Conservation (phyloP, 805 yeast species). For the Saccharomycopsis capsularis region DNA sequence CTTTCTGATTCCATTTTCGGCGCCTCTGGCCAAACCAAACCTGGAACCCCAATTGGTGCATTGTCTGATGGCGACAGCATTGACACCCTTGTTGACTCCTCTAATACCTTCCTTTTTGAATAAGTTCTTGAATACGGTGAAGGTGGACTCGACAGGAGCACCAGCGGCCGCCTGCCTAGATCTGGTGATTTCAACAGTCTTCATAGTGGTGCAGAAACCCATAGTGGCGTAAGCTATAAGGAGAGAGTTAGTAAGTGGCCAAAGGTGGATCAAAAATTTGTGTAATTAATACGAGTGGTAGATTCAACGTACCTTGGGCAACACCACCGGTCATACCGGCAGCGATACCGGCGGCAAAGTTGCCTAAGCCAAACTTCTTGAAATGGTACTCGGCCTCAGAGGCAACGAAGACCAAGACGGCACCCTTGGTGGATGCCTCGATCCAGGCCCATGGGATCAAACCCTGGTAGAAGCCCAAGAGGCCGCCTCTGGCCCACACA, state of each 20-base stretch:
- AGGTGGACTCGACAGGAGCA: conserved; percentile 63
- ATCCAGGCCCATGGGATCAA: conserved; percentile 99
- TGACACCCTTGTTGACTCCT: conserved; percentile 96
- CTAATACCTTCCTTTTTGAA: conserved; percentile 80
- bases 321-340: conserved; percentile 97
- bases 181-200: conserved; percentile 96
- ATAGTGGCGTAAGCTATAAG: conserved; percentile 72
- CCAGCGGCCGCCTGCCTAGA: conserved; percentile 69
- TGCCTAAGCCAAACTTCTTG: conserved; percentile 53
- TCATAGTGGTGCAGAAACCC: conserved; percentile 99
- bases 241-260: too few relatives aligned
- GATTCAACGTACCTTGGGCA: conserved; percentile 48
- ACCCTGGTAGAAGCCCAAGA: conserved; percentile 91
- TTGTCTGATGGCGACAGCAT: conserved; percentile 98
- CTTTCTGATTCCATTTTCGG: conserved; percentile 75
- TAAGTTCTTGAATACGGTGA: conserved; percentile 81
- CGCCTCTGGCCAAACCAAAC: conserved; percentile 85
- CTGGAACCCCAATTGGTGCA: conserved; percentile 99
- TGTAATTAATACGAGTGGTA: not conserved
- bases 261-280: not conserved
- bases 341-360: conserved; percentile 81
- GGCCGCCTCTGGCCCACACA: conserved; percentile 93
- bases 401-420: conserved; percentile 85
- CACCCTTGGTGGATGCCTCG: conserved; percentile 98
- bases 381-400: conserved; percentile 84